Conservation (phyloP, 192 early-diverging fungal species). For the Geranomyces michiganensis region DNA sequence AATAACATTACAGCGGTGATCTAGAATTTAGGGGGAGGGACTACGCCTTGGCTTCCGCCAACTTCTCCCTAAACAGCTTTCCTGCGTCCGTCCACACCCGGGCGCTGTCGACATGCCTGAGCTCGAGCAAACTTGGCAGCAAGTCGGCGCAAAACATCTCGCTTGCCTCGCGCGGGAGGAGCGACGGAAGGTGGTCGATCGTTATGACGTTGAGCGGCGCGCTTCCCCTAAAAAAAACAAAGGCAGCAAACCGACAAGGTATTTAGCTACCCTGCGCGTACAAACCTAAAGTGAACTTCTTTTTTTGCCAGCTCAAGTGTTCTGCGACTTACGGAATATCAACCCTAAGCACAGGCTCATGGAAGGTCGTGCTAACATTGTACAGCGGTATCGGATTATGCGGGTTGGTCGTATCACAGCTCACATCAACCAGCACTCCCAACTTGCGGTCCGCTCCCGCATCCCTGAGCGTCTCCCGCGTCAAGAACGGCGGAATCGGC, state of each 20-base stretch:
- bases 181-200: conserved; percentile 95
- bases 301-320: too few relatives aligned
- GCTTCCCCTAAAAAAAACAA: conserved; percentile 47
- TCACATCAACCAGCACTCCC: conserved; percentile 89
- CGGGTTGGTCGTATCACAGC: conserved; percentile 96
- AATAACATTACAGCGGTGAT: too few relatives aligned
- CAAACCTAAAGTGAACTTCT: conserved; percentile 3
- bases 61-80: conserved; percentile 81
- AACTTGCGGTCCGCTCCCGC: conserved; percentile 66
- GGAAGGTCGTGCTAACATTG: conserved; percentile 89
- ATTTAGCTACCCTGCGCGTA: background rate
- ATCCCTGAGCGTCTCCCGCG: conserved; percentile 77
- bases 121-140: conserved; percentile 75
- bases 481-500: conserved; percentile 94
- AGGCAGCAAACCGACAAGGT: background rate
- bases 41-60: conserved; percentile 16
- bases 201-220: conserved; percentile 86
- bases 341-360: conserved; percentile 81
- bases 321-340: conserved; percentile 46
- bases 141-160: conserved; percentile 87
- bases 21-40: too few relatives aligned
- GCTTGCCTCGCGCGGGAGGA: conserved; percentile 89
- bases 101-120: conserved; percentile 37
- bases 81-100: conserved; percentile 80
- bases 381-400: conserved; percentile 98